phyloP scores from a whole-genome alignment of 176 grass and related monocot genomes.

The Alloteropsis semialata region DNA sequence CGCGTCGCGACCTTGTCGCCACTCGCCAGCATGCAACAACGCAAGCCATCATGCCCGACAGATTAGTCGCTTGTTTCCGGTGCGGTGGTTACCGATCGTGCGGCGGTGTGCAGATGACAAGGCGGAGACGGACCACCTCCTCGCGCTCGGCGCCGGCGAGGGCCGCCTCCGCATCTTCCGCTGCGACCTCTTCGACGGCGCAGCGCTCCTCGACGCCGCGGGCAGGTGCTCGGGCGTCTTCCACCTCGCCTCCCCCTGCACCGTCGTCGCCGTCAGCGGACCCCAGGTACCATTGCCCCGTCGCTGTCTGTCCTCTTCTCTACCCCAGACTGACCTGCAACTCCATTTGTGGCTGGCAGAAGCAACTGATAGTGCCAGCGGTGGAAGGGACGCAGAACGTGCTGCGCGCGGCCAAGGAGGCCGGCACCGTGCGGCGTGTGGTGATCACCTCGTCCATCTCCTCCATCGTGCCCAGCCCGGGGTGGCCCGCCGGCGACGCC shows the following conservation, averaged over 20 bases:
- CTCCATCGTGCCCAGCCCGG: slow-evolving; percentile 53
- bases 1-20: too few relatives aligned
- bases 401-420: slow-evolving; percentile 63
- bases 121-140: slow-evolving; percentile 84
- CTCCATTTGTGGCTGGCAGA: slow-evolving; percentile 29
- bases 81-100: not conserved
- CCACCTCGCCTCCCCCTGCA: slow-evolving; percentile 89
- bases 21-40: too few relatives aligned
- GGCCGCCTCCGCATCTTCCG: slow-evolving; percentile 59
- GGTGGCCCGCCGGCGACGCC: slow-evolving; percentile 63
- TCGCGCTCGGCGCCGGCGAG: slow-evolving; percentile 34
- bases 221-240: slow-evolving; percentile 60
- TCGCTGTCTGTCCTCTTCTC: not conserved
- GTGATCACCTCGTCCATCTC: slow-evolving; percentile 79
- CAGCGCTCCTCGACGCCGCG: slow-evolving; percentile 49
- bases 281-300: slow-evolving; percentile 44
- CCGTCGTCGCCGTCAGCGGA: slow-evolving; percentile 59
- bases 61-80: not conserved
- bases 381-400: slow-evolving; percentile 82
- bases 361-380: slow-evolving; percentile 68
- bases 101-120: slow-evolving; percentile 47
- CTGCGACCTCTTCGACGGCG: slow-evolving; percentile 68
- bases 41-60: not conserved
- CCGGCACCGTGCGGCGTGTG: slow-evolving; percentile 53
- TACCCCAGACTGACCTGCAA: not conserved